Percentiles rank a stretch among this genome's conserved stretches.
phyloP scores from a whole-genome alignment of 2,329 filamentous ascomycete species.

The Apiospora marii region DNA sequence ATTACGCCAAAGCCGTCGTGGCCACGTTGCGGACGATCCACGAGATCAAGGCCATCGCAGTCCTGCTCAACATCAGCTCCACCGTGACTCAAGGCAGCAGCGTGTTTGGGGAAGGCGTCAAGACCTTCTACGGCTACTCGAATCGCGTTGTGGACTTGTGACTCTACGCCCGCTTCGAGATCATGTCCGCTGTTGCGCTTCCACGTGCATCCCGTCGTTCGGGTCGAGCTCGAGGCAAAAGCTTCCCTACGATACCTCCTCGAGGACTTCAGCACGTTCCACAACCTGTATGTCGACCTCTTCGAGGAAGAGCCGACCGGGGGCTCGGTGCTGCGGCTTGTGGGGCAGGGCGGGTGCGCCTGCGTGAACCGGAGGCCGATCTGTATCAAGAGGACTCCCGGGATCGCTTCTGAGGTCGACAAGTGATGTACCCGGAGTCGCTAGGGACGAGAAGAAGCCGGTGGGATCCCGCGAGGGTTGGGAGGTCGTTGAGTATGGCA shows the following conservation, averaged over 20 bases:
- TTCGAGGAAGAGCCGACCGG: constrained; percentile 47
- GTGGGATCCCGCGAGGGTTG: constrained; percentile 40
- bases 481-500: no score
- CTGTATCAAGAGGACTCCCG: constrained; percentile 42
- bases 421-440: constrained; percentile 36
- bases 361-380: constrained; percentile 55
- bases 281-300: constrained; percentile 47
- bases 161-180: constrained; percentile 53
- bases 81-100: constrained; percentile 46
- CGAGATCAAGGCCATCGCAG: no score
- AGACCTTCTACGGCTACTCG: constrained; percentile 54
- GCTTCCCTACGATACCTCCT: constrained; percentile 39
- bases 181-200: constrained; percentile 47
- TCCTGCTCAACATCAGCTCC: constrained; percentile 49
- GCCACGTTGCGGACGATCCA: constrained; percentile 61
- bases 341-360: constrained; percentile 47
- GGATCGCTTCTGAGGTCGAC: constrained; percentile 38
- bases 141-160: constrained; percentile 50
- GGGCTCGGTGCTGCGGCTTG: constrained; percentile 45
- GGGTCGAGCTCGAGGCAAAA: constrained; percentile 42
- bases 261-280: constrained; percentile 44
- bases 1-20: no score
- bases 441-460: constrained; percentile 35
- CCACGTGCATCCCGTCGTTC: constrained; percentile 49
- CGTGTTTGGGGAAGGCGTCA: constrained; percentile 56